Percentiles rank a stretch among this genome's conserved stretches.
Conservation (phyloP, 257 asterid species). For the Echites panduratus region DNA sequence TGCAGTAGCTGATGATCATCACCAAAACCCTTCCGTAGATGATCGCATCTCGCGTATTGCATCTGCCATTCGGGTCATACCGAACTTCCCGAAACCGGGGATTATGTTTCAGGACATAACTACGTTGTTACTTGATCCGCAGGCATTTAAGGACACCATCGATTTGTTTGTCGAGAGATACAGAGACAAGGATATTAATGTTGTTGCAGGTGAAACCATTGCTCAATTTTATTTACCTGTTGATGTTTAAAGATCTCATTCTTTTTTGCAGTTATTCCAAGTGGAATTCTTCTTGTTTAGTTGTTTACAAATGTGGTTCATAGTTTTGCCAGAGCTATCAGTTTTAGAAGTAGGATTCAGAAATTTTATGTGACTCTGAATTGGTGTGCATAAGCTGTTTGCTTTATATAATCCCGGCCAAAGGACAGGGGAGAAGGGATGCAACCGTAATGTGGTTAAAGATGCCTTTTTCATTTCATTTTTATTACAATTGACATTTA, state of each 20-base stretch:
- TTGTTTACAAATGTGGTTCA: not conserved
- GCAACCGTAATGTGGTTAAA: not conserved
- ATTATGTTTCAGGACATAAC: slow-evolving; percentile 93
- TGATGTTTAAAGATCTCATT: not conserved
- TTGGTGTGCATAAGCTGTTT: not conserved
- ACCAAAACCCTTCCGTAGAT: slow-evolving; percentile 17
- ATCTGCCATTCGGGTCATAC: slow-evolving; percentile 72
- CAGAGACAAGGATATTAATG: slow-evolving; percentile 51
- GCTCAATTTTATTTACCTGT: not conserved
- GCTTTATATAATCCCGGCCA: not conserved
- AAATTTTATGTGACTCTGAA: not conserved
- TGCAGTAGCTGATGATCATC: slow-evolving; percentile 12
- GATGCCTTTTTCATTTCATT: not conserved
- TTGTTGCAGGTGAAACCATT: slow-evolving; percentile 58
- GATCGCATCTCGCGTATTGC: slow-evolving; percentile 69
- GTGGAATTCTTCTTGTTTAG: not conserved
- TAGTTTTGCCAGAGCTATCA: not conserved
- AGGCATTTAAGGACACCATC: slow-evolving; percentile 81
- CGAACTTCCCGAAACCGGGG: slow-evolving; percentile 92
- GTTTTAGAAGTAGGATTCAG: not conserved
- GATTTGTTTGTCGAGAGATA: slow-evolving; percentile 93
- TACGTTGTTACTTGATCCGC: slow-evolving; percentile 76
- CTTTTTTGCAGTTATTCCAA: not conserved
- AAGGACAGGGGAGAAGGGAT: not conserved
- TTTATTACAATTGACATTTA: not conserved